A percentile compares a stretch with the other conserved stretches of the same genome.
These are phyloP conservation scores for Platanthera zijinensis DNA, from an alignment of 106 monocot genomes.

Conservation along the genomic window DNA sequence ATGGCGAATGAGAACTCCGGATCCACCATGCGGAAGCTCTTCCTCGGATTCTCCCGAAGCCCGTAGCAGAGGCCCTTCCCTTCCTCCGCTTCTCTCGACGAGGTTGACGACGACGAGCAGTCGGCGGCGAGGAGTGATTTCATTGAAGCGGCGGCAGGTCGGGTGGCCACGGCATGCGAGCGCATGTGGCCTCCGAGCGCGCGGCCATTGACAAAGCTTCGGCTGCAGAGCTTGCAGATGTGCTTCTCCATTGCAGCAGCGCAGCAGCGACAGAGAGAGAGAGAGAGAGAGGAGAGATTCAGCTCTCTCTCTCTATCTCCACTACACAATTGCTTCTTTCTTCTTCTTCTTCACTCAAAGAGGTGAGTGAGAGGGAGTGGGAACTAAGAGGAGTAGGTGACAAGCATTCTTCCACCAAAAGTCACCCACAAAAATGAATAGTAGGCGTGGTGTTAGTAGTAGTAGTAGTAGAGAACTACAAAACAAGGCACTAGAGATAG, in stretches of 20 bases:
- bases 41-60: slow-evolving; percentile 62
- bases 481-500: not conserved
- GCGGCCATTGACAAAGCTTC: slow-evolving; percentile 37
- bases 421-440: slow-evolving; percentile 3
- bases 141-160: not conserved
- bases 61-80: slow-evolving; percentile 29
- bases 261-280: not conserved
- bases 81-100: slow-evolving; percentile 7
- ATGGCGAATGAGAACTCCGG: slow-evolving; percentile 34
- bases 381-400: slow-evolving; percentile 11
- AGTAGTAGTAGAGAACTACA: not conserved
- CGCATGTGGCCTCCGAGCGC: slow-evolving; percentile 57
- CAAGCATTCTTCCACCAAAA: slow-evolving; percentile 11
- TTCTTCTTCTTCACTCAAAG: slow-evolving; percentile 7
- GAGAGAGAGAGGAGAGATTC: not conserved
- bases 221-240: slow-evolving; percentile 42
- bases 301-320: not conserved
- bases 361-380: not conserved
- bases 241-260: slow-evolving; percentile 20
- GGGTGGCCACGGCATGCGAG: slow-evolving; percentile 19
- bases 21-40: slow-evolving; percentile 48
- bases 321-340: not conserved
- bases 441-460: not conserved
- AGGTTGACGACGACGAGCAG: slow-evolving; percentile 30
- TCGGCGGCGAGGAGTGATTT: not conserved